Evolutionary conservation across 257 asterid genomes (phyloP), one percentile per base, ranked within the genome.

Genomic region (Asclepias syriaca): DNA sequence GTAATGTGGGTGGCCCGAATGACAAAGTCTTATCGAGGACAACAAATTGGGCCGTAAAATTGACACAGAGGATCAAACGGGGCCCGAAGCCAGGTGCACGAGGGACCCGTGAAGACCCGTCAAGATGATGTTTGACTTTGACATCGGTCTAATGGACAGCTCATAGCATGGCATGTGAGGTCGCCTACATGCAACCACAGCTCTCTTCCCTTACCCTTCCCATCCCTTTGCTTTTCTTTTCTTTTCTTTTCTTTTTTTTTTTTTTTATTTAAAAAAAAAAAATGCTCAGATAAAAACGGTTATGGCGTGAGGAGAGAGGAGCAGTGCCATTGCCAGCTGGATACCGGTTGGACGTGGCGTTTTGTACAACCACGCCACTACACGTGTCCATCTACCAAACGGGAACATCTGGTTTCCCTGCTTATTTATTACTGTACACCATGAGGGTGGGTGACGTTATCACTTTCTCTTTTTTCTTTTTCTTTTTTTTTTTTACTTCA

Each of bases 161-260:
- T 78, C 78, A 80, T 48, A 18, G 75, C 70, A 76, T 54, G 53
- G 71, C 73, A 57, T 50, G 80, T 81, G 80, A 67, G 78, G 80
- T 29, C 59, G 77, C 50, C 80, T 78, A 64, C 74, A 64, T 70
- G 40, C 32, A 69, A 73, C n/a, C 56, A 15, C 14, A 77, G 63
- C 75, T 74, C 40, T 21, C 64, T 65, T 43, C 73, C 63, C 43
- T 43, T 43, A 40, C 46, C 1, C 46, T 40, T 40, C 46, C 46
- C 46, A 40, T 43, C 11, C 11, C 11, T 43, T 43, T 43, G 2
- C 2, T 29, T 1, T 29, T 29, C 34, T 0, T 43, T 6, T 43
- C 27, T 24, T 24, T n/a, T 40, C 7, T 34, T 34, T 2, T 34
- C 37, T 34, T 34, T 34, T 2, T 34, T 34, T 34, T 2, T 34